Evolutionary conservation across 176 grass and related monocot species (phyloP), one percentile per base, ranked within the genome.

Genomic region (Phoenix roebelenii): DNA sequence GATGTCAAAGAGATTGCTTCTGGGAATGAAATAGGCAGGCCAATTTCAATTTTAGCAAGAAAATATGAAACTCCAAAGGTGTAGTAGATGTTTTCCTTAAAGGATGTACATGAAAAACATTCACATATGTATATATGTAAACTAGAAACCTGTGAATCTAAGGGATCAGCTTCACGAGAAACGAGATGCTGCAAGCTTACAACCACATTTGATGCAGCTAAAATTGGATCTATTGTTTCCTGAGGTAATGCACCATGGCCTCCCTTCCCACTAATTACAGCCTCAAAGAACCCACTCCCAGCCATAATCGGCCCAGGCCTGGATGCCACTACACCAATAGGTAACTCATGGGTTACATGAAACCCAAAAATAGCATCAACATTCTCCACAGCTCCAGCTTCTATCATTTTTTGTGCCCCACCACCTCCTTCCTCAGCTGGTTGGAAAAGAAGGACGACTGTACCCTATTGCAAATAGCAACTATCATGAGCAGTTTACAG

Each of bases 121-220:
- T 35, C 5, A 35, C 1, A 35, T 35, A 35, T 35, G 16, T 72
- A 28, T 28, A 28, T 20, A 20, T 20, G 20, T 20, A 0, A 15
- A 25, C 53, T 16, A 76, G 74, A 58, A 74, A 95, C 90, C 90
- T 95, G 86, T 54, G 90, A 90, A 74, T 95, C 90, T 67, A 95
- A 74, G 58, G 90, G 85, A 76, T 95, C 90, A 65, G 90, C 86
- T 85, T 95, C 90, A 71, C 86, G 80, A 3, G 90, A 95, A 79
- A 95, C 73, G 72, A 95, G 85, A 66, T 95, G 86, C 18, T 95
- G 90, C 73, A 89, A 82, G 71, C 83, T 95, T 59, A 95, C 83
- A 72, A 95, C 87, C 57, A 90, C 91, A 95, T 82, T 87, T 71
- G 91, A 96, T 26, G 91, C 91, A 74, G 91, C 91, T 53, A 96